phyloP scores from a whole-genome alignment of 139 green algal species.

The Closterium sp. region DNA sequence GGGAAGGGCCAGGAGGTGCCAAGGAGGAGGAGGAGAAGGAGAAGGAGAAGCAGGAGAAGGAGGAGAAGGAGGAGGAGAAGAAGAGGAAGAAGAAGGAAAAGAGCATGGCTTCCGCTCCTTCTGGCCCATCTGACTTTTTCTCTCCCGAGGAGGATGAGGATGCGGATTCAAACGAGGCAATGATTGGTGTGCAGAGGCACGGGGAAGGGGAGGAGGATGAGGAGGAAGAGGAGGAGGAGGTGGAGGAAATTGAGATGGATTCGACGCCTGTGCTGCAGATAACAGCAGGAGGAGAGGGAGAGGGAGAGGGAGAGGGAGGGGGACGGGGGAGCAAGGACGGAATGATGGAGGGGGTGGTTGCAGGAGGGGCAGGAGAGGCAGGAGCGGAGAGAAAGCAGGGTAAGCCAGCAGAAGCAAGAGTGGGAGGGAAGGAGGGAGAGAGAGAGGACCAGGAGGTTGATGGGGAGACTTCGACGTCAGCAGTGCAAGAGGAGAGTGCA shows the following conservation, averaged over 20 bases:
- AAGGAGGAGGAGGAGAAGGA: neutral
- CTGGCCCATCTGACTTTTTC: neutral
- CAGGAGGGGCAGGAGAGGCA: neutral
- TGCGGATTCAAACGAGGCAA: neutral
- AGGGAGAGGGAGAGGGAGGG: neutral
- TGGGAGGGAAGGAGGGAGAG: neutral
- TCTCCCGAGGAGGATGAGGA: neutral
- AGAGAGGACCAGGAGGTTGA: neutral
- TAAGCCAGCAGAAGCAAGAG: neutral
- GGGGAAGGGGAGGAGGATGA: neutral
- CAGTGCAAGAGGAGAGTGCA: neutral
- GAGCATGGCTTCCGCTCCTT: neutral
- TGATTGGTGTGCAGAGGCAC: neutral
- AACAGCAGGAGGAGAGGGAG: neutral
- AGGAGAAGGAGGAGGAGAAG: slow-evolving; percentile 14
- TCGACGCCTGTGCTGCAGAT: neutral
- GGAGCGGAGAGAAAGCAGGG: neutral
- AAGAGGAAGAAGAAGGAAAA: neutral
- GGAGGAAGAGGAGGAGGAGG: neutral
- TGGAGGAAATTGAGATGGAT: neutral
- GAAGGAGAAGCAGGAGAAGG: neutral
- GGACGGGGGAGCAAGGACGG: neutral
- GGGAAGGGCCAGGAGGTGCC: neutral
- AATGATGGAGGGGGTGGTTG: neutral
- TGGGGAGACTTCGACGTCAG: no score